phyloP scores from a whole-genome alignment of 208 protist genomes.

The Leptomonas pyrrhocoris region DNA sequence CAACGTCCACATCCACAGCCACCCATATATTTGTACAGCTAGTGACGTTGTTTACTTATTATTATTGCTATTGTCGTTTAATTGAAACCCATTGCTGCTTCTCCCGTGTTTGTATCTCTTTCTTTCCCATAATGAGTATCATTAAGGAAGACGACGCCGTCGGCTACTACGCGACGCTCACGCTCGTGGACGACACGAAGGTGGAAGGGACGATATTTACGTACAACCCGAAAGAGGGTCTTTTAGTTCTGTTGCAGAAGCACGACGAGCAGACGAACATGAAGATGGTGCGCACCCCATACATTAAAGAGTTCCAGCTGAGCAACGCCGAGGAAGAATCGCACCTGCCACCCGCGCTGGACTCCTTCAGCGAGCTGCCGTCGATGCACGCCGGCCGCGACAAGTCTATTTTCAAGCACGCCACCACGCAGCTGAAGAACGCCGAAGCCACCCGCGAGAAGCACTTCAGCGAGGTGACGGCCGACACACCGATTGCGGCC shows the following conservation, averaged over 20 bases:
- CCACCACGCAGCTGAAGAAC: slow-evolving; percentile 69
- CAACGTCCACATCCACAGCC: no score
- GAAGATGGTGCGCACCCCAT: slow-evolving; percentile 73
- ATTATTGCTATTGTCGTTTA: no score
- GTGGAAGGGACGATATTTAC: slow-evolving; percentile 82
- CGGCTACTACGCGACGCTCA: slow-evolving; percentile 63
- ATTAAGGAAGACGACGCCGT: slow-evolving; percentile 73
- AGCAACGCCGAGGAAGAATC: slow-evolving; percentile 36
- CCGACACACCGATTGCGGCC: slow-evolving; percentile 70
- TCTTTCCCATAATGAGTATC: slow-evolving; percentile 44
- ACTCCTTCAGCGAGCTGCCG: slow-evolving; percentile 61
- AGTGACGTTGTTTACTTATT: no score
- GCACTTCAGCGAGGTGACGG: slow-evolving; percentile 48
- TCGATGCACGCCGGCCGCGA: slow-evolving; percentile 85
- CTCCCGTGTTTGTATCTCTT: neutral
- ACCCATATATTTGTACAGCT: no score
- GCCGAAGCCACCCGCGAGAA: slow-evolving; percentile 47
- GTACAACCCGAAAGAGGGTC: slow-evolving; percentile 74
- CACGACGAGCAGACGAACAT: slow-evolving; percentile 51
- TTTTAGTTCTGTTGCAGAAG: slow-evolving; percentile 73
- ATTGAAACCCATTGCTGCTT: slow-evolving; percentile 2
- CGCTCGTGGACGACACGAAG: slow-evolving; percentile 63
- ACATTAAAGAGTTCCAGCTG: slow-evolving; percentile 76
- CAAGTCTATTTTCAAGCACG: slow-evolving; percentile 85
- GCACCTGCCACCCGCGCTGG: slow-evolving; percentile 65